Evolutionary conservation across 2,329 filamentous ascomycete species (phyloP), one percentile per base, ranked within the genome.

Genomic region (Trichoderma aggressivum): DNA sequence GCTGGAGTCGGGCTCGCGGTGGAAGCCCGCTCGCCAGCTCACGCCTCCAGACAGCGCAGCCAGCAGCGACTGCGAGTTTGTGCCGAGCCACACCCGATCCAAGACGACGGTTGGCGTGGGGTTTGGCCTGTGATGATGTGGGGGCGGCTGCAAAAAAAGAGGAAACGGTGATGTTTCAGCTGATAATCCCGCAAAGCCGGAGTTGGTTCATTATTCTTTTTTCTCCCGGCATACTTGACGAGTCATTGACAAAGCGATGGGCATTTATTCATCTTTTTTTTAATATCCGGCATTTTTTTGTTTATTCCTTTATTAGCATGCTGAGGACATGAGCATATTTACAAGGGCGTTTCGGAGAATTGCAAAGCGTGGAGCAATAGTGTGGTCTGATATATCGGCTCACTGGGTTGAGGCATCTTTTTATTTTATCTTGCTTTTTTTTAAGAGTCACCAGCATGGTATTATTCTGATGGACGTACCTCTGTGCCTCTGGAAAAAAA

Each of bases 71-170:
- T 75, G 77, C 28, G 73, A 72, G 26, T 81, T 79, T 69, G 72
- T 80, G 28, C 76, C 78, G 39, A 74, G 77, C 12, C 81, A 81
- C 73, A 75, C 70, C 65, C 79, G 81, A n/a, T 81, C 81, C 67
- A 80, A 79, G 78, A 82, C 81, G 1, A 76, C 79, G 67, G 72
- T 75, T 50, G 65, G 69, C 70, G 71, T 71, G 66, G 72, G 66
- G 36, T 65, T 71, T 56, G 72, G 70, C 47, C 28, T 56, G 47
- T 66, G 30, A 36, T 14, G 60, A 63, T 64, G 53, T 55, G 39
- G 58, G 14, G 60, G 28, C 39, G 32, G 53, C 34, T n/a, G 21
- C n/a, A 21, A 59, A 58, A 53, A 61, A 53, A 14, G n/a, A 30
- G 12, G 36, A 32, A 43, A 47, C 39, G 21, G 64, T 58, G 28